Evolutionary conservation across 2,329 filamentous ascomycete species (phyloP), one percentile per base, ranked within the genome.

Genomic region (Ophiostoma piceae): DNA sequence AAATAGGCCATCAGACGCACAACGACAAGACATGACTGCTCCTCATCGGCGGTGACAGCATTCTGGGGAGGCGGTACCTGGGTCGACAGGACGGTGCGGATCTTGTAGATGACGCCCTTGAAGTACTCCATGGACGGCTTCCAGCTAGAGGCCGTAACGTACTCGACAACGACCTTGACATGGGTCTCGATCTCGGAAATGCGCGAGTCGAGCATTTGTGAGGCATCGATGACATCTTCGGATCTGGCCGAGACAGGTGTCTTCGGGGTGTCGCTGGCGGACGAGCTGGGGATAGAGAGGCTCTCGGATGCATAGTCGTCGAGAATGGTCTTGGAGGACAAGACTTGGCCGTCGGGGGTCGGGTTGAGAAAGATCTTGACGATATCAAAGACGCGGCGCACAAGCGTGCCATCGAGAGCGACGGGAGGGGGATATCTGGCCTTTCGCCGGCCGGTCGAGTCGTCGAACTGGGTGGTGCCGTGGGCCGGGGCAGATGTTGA

Each of bases 141-240:
- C 88, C 88, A 91, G 74, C 84, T 90, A 1, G 87, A 87, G 8
- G 86, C 88, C 16, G 87, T 89, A 71, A 88, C 78, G 73, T 87
- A 91, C 76, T 90, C 87, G 43, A 89, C 80, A 19, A 90, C 81
- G 5, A 77, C 79, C 76, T 85, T 84, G 74, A 87, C 81, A 73
- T 84, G 81, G 8, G 78, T 78, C 75, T 90, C 87, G 68, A 89
- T 79, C 67, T 84, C 81, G 22, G 79, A 74, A 12, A 79, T 75
- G 66, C 81, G 80, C 12, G 78, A 75, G 19, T 78, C 77, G 22
- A 77, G 76, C 60, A 77, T 70, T 41, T 74, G 74, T 51, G 75
- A 74, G 9, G 75, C 77, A 68, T 80, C 80, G 16, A 77, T 75
- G 14, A 77, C 74, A 54, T 79, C 79, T 35, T 80, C 80, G 2